Conservation (phyloP, 768 basidiomycete species). For the Phlegmacium glaucopus region DNA sequence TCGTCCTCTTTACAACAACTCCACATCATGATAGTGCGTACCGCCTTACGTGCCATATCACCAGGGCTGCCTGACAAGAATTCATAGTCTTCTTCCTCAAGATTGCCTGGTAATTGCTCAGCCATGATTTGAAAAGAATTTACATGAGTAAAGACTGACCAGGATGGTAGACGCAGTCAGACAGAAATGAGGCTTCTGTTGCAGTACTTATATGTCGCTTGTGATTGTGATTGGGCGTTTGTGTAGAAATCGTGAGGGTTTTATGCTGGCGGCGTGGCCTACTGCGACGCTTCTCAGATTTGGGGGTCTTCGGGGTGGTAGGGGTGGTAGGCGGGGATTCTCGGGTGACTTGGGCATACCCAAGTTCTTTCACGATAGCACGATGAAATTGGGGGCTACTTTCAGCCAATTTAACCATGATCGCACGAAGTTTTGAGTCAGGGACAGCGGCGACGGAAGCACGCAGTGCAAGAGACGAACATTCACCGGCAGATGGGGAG, state of each 20-base stretch:
- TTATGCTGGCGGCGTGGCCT: slow-evolving; percentile 12
- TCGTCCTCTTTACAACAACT: slow-evolving; percentile 45
- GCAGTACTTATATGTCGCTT: neutral
- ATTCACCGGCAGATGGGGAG: slow-evolving; percentile 21
- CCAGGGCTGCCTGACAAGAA: slow-evolving; percentile 36
- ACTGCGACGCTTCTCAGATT: slow-evolving; percentile 2
- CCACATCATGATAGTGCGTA: slow-evolving; percentile 41
- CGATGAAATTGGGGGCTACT: slow-evolving; percentile 32
- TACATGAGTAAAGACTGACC: slow-evolving; percentile 22
- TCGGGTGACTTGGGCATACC: slow-evolving; percentile 8
- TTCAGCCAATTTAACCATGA: slow-evolving; percentile 35
- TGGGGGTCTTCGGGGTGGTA: slow-evolving; percentile 7
- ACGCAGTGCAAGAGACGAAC: slow-evolving; percentile 19
- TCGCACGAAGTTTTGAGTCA: slow-evolving; percentile 35
- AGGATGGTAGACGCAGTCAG: slow-evolving; percentile 33
- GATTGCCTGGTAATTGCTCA: slow-evolving; percentile 25
- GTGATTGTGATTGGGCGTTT: neutral
- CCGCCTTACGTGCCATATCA: slow-evolving; percentile 26
- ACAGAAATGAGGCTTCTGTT: neutral
- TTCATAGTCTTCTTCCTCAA: slow-evolving; percentile 38
- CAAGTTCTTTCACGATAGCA: slow-evolving; percentile 37
- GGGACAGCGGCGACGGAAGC: slow-evolving; percentile 34
- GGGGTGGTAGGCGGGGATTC: slow-evolving; percentile 15
- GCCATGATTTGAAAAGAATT: neutral
- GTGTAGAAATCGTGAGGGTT: slow-evolving; percentile 9